These are phyloP conservation scores for Penicillium psychrofluorescens DNA, from an alignment of 495 filamentous ascomycete species.

Conservation along the genomic window DNA sequence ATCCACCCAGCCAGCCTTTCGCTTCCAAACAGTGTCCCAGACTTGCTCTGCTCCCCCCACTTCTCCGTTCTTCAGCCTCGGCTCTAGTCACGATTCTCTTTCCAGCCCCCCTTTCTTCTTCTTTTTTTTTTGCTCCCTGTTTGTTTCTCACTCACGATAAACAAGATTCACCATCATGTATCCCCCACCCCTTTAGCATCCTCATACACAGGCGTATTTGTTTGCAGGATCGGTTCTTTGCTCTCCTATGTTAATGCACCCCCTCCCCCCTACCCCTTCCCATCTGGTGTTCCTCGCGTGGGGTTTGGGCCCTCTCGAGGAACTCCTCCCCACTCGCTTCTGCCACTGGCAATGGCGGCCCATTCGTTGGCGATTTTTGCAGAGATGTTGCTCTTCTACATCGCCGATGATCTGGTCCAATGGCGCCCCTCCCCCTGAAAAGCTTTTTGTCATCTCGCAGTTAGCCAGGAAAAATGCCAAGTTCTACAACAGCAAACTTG, in stretches of 20 bases:
- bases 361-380: slow-evolving; percentile 2
- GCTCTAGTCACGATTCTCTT: slow-evolving; percentile 15
- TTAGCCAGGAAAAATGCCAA: slow-evolving; percentile 16
- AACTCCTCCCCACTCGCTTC: slow-evolving; percentile 3
- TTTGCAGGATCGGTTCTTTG: slow-evolving; percentile 27
- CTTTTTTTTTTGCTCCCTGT: slow-evolving; percentile 16
- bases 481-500: background rate
- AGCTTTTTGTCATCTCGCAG: slow-evolving; percentile 9
- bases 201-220: slow-evolving; percentile 42
- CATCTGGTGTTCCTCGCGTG: slow-evolving; percentile 7
- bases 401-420: background rate
- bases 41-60: background rate
- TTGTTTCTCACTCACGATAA: slow-evolving; percentile 36
- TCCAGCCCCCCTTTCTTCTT: slow-evolving; percentile 7
- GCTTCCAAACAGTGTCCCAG: too few relatives aligned
- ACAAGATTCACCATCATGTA: slow-evolving; percentile 57
- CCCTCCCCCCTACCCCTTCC: slow-evolving; percentile 1
- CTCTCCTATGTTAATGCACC: slow-evolving; percentile 23
- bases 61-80: slow-evolving; percentile 1
- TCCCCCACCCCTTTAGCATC: slow-evolving; percentile 32
- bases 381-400: slow-evolving; percentile 3
- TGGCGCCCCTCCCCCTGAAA: slow-evolving; percentile 1
- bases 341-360: slow-evolving; percentile 4
- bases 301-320: slow-evolving; percentile 5
- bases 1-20: too few relatives aligned